Conservation (phyloP, 129 eudicot species). For the Flaveria sonorensis region DNA sequence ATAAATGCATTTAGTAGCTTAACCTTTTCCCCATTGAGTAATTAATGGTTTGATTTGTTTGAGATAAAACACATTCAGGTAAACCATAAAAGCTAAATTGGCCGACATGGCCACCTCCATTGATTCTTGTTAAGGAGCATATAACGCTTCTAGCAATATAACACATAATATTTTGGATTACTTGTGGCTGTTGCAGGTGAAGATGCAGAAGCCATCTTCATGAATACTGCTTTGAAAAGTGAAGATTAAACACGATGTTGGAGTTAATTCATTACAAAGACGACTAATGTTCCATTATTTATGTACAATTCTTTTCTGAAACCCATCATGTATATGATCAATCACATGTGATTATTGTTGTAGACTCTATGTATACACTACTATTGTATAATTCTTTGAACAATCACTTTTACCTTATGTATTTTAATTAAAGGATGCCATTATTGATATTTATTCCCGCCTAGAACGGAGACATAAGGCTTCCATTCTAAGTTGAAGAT, state of each 20-base stretch:
- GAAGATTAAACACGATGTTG: conserved; percentile 5
- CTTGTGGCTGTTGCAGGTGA: conserved; percentile 31
- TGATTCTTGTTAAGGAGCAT: not conserved
- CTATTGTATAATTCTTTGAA: conserved; percentile 7
- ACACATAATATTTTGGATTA: not conserved
- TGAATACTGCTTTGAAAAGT: conserved; percentile 2
- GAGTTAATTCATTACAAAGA: conserved; percentile 19
- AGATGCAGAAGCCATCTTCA: conserved; percentile 32
- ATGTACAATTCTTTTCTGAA: not conserved
- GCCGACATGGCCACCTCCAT: too few relatives aligned
- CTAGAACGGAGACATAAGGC: not conserved
- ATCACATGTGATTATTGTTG: conserved; percentile 21
- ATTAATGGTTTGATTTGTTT: not conserved
- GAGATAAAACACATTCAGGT: not conserved
- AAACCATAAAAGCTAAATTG: too few relatives aligned
- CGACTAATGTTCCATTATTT: conserved; percentile 23
- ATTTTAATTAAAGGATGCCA: not conserved
- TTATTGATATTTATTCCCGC: not conserved
- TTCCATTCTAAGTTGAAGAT: not conserved
- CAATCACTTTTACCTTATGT: too few relatives aligned
- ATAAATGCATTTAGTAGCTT: not conserved
- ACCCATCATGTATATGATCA: conserved; percentile 20
- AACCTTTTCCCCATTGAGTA: too few relatives aligned
- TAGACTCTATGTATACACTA: conserved; percentile 23
- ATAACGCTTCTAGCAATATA: not conserved